Evolutionary conservation across 164 flowering plant species (phyloP).

Genomic region (Magnolia sinica): DNA sequence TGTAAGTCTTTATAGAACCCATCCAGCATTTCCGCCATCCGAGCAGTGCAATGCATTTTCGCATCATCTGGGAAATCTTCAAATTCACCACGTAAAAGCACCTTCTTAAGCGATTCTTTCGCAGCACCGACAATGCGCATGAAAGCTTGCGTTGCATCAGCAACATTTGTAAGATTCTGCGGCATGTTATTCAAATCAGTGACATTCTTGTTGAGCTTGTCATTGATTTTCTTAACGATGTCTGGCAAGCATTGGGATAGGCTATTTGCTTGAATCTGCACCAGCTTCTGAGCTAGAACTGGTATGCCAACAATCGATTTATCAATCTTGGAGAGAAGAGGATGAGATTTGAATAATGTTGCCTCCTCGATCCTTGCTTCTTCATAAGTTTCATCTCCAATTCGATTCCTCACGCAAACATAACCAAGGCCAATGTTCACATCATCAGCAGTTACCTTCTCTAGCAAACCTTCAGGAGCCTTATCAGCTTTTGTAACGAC

Average conservation of each 20-base stretch:
- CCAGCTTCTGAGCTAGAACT: slow-evolving; percentile 29
- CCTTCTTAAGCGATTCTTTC: slow-evolving; percentile 33
- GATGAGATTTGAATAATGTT: slow-evolving; percentile 27
- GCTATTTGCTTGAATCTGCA: slow-evolving; percentile 29
- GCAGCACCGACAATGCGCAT: slow-evolving; percentile 25
- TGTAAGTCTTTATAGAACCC: slow-evolving; percentile 20
- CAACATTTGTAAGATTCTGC: slow-evolving; percentile 11
- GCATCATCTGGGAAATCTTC: slow-evolving; percentile 36
- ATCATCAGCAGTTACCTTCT: slow-evolving; percentile 34
- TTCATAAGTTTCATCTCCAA: slow-evolving; percentile 45
- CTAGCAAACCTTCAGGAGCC: slow-evolving; percentile 33
- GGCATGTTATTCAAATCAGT: slow-evolving; percentile 29
- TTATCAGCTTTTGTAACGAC: slow-evolving; percentile 49
- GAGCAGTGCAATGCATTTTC: slow-evolving; percentile 15
- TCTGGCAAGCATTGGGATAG: slow-evolving; percentile 29
- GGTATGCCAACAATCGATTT: slow-evolving; percentile 29
- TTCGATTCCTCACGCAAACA: slow-evolving; percentile 43
- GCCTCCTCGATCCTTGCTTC: slow-evolving; percentile 34
- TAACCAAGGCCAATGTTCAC: slow-evolving; percentile 47
- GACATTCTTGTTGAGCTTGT: slow-evolving; percentile 19
- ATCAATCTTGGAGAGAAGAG: slow-evolving; percentile 23
- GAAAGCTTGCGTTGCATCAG: slow-evolving; percentile 33
- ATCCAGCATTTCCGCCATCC: slow-evolving; percentile 30
- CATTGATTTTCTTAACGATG: slow-evolving; percentile 27
- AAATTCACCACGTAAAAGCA: slow-evolving; percentile 23